Percentiles rank a stretch among this genome's conserved stretches.
phyloP scores from a whole-genome alignment of 1,139 yeast species.

The Candida labiduridarum region DNA sequence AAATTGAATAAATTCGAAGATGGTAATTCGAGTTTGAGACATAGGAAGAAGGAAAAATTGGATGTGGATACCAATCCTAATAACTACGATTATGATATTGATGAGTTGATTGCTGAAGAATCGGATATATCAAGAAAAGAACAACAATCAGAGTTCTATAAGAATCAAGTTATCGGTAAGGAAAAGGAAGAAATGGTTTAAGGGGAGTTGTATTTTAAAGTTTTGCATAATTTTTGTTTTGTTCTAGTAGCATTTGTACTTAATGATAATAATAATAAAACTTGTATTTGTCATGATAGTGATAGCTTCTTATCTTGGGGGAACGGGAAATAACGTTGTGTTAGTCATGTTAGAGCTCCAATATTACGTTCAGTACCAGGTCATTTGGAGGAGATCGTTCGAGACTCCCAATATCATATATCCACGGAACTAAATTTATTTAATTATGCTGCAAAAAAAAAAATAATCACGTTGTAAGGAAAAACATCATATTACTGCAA shows the following conservation, averaged over 20 bases:
- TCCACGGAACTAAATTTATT: background rate
- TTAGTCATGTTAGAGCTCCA: no score
- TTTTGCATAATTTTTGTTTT: background rate
- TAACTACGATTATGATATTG: constrained; percentile 35
- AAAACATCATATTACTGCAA: background rate
- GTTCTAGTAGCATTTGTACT: background rate
- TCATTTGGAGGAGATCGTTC: no score
- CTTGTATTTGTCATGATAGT: background rate
- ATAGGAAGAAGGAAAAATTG: constrained; percentile 31
- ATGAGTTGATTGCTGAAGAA: constrained; percentile 32
- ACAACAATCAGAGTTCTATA: constrained; percentile 28
- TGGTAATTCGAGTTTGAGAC: constrained; percentile 19
- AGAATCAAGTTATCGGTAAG: constrained; percentile 28
- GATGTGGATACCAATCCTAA: constrained; percentile 39
- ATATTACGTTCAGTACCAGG: no score
- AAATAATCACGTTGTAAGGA: background rate
- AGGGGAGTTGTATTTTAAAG: background rate
- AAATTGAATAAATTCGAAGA: constrained; percentile 27
- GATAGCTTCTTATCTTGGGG: no score
- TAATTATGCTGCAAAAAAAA: constrained; percentile 9
- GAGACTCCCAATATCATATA: no score
- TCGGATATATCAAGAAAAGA: constrained; percentile 25
- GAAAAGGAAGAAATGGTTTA: constrained; percentile 36
- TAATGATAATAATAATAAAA: background rate
- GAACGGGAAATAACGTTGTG: no score